Conservation (phyloP, 2,329 filamentous ascomycete genomes). For the Pyricularia sp. region DNA sequence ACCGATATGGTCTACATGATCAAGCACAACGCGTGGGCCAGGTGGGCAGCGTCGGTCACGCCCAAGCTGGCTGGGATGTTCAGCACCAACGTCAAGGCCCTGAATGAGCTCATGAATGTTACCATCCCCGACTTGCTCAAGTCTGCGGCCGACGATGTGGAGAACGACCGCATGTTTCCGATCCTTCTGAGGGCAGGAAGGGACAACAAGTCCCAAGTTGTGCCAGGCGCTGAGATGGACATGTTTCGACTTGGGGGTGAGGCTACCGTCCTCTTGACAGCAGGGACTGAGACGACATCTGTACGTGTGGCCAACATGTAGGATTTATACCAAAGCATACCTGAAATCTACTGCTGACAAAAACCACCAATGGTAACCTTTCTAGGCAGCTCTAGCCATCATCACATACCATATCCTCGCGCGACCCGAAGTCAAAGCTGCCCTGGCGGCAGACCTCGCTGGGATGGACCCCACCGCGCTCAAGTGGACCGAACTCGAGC, state of each 20-base stretch:
- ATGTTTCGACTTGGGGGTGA: conserved; percentile 25
- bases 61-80: conserved; percentile 15
- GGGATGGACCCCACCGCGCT: conserved; percentile 12
- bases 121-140: conserved; percentile 11
- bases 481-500: conserved; percentile 22
- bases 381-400: conserved; percentile 15
- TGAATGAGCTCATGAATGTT: conserved; percentile 10
- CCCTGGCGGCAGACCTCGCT: conserved; percentile 17
- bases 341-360: background rate
- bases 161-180: background rate
- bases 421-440: conserved; percentile 13
- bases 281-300: conserved; percentile 28
- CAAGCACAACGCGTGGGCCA: conserved; percentile 18
- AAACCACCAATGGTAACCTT: too few relatives aligned
- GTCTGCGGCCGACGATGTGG: conserved; percentile 8
- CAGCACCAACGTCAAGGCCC: conserved; percentile 8
- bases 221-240: conserved; percentile 4
- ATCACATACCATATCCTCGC: conserved; percentile 19
- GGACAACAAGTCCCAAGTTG: background rate
- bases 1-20: conserved; percentile 7
- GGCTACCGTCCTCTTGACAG: conserved; percentile 24
- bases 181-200: conserved; percentile 14
- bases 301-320: background rate
- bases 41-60: conserved; percentile 15
- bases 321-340: background rate